A percentile compares a stretch with the other conserved stretches of the same genome.
phyloP scores from a whole-genome alignment of 768 basidiomycete genomes.

The Scleroderma bovista region DNA sequence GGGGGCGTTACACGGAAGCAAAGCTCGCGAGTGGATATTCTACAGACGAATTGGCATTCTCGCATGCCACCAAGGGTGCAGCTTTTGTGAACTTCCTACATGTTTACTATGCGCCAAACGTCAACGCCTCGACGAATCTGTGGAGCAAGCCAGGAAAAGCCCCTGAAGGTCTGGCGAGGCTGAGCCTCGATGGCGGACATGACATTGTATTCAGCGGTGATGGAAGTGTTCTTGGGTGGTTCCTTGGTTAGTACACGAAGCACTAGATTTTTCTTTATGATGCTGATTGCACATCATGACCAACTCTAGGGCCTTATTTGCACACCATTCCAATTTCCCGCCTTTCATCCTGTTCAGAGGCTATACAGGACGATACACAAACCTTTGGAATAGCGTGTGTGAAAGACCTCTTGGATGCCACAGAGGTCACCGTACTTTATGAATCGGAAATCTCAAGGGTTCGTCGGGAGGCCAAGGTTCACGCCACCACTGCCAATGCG shows the following conservation, averaged over 20 bases:
- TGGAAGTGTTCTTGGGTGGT: slow-evolving; percentile 66
- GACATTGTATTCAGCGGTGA: slow-evolving; percentile 59
- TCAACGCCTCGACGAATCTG: slow-evolving; percentile 39
- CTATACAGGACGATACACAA: slow-evolving; percentile 41
- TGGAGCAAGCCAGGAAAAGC: slow-evolving; percentile 72
- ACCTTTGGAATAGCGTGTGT: slow-evolving; percentile 64
- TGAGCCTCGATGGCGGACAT: slow-evolving; percentile 73
- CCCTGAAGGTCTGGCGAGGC: slow-evolving; percentile 50
- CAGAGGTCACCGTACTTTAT: slow-evolving; percentile 55
- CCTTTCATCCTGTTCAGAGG: slow-evolving; percentile 42
- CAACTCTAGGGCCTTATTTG: slow-evolving; percentile 48
- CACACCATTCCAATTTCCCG: slow-evolving; percentile 57
- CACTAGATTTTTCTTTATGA: background rate
- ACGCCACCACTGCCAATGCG: slow-evolving; percentile 2
- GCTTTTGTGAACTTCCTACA: slow-evolving; percentile 71
- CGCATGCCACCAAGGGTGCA: slow-evolving; percentile 35
- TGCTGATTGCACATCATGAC: background rate
- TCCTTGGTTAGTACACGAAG: slow-evolving; percentile 47
- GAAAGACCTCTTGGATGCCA: slow-evolving; percentile 47
- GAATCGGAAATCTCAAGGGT: slow-evolving; percentile 56
- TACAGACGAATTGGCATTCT: slow-evolving; percentile 51
- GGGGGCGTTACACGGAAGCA: slow-evolving; percentile 43
- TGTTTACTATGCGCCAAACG: slow-evolving; percentile 50
- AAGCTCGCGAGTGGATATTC: slow-evolving; percentile 50
- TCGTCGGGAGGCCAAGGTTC: slow-evolving; percentile 41